Evolutionary conservation across 2,329 filamentous ascomycete species (phyloP), one percentile per base, ranked within the genome.

Genomic region (Colletotrichum higginsianum): DNA sequence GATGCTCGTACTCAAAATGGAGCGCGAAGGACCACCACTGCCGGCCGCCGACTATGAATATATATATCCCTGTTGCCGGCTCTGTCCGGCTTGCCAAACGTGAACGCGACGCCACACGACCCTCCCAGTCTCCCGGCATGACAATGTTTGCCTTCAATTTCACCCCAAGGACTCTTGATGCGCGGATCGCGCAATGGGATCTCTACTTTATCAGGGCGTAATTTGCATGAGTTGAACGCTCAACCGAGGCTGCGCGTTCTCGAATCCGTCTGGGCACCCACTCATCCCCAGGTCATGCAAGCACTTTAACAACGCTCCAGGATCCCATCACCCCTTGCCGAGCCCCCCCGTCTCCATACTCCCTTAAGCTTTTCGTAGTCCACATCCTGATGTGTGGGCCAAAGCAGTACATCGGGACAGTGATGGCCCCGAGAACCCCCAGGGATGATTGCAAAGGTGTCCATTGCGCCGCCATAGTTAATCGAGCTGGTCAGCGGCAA

Each of bases 391-490:
- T 35, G 0, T 53, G 53, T 7, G 35, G n/a, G 1, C 66, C 66
- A 3, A 58, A 69, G 7, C 40, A 44, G 7, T 69, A 69, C 26
- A 53, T 46, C 9, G 66, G 66, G 4, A 69, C 38, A 16, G 46
- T 58, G 4, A 42, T 12, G 12, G 47, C 66, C 1, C 64, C 68
- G 1, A 75, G 44, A 21, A 74, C 73, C 7, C 75, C 77, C 11
- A 68, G 66, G 12, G 26, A 77, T 65, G 40, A 74, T 60, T 8
- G 75, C 76, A 38, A 75, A 75, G 21, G 75, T 67, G n/a, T 75
- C 75, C 67, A 75, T 74, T 1, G 74, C 73, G 2, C 76, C 75
- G 7, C 77, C 67, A 30, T 76, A 77, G 0, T 76, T 76, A 0
- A 67, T 65, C 23, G 65, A 18, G 8, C 60, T 57, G 21, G 76